These are phyloP conservation scores for Senna tora DNA, from an alignment of 306 rosid genomes.

Conservation along the genomic window DNA sequence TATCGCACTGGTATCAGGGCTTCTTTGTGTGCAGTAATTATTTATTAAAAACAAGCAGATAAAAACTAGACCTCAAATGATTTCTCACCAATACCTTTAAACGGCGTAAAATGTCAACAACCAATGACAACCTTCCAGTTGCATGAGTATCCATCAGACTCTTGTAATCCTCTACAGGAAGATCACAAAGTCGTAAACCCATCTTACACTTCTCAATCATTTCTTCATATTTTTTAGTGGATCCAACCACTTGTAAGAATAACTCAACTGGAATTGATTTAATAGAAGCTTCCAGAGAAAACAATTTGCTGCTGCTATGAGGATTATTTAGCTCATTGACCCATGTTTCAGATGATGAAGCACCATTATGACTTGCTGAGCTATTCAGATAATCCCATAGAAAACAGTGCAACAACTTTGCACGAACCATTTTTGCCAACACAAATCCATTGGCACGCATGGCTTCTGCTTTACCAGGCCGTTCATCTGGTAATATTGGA, in stretches of 20 bases:
- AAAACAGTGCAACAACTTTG: conserved; percentile 82
- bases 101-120: conserved; percentile 86
- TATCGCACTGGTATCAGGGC: too few species aligned
- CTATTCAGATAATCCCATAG: conserved; percentile 73
- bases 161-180: conserved; percentile 67
- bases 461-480: conserved; percentile 62
- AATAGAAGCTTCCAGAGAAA: conserved; percentile 69
- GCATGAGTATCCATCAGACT: conserved; percentile 77
- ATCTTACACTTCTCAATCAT: conserved; percentile 88
- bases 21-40: too few species aligned
- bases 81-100: conserved; percentile 67
- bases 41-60: conserved; percentile 10
- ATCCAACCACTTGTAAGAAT: conserved; percentile 91
- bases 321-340: conserved; percentile 51
- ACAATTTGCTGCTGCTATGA: conserved; percentile 63
- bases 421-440: conserved; percentile 91
- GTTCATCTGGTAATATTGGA: conserved; percentile 46
- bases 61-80: conserved; percentile 27
- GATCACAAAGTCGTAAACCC: conserved; percentile 76
- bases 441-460: conserved; percentile 89
- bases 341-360: conserved; percentile 47
- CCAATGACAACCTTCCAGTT: conserved; percentile 79
- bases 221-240: conserved; percentile 62
- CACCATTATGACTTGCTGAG: conserved; percentile 44
- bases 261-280: conserved; percentile 85